phyloP scores from a whole-genome alignment of 2,329 filamentous ascomycete species.

The Pseudogymnoascus sp. region DNA sequence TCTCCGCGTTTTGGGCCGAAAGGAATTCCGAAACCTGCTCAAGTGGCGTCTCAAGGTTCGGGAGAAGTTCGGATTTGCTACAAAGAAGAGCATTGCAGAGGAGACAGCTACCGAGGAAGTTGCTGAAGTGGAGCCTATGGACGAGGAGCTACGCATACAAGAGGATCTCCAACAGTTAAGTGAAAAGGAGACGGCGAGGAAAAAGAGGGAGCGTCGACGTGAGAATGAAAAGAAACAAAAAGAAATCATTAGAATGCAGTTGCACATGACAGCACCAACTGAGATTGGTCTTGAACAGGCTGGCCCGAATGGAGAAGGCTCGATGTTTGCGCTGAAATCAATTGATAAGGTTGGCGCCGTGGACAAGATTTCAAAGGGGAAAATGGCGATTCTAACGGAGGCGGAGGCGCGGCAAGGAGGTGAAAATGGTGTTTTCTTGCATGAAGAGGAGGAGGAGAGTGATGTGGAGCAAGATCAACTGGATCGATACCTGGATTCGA shows the following conservation, averaged over 20 bases:
- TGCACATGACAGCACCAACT: constrained; percentile 93
- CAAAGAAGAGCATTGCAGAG: constrained; percentile 48
- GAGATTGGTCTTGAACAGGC: constrained; percentile 89
- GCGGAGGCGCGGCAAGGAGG: constrained; percentile 47
- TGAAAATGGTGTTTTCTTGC: constrained; percentile 48
- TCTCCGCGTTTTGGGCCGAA: constrained; percentile 82
- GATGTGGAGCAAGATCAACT: constrained; percentile 76
- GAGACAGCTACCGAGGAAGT: constrained; percentile 51
- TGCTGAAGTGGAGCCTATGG: constrained; percentile 79
- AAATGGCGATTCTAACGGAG: constrained; percentile 62
- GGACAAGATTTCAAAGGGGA: constrained; percentile 62
- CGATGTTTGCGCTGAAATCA: constrained; percentile 78
- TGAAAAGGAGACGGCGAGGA: constrained; percentile 66
- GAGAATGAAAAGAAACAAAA: constrained; percentile 93
- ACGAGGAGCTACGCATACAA: constrained; percentile 85
- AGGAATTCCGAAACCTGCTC: constrained; percentile 85
- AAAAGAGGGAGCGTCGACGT: constrained; percentile 72
- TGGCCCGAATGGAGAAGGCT: constrained; percentile 67
- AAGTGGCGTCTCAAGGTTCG: constrained; percentile 84
- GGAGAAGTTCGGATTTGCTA: constrained; percentile 79
- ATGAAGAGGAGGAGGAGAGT: constrained; percentile 51
- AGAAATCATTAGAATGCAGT: constrained; percentile 91
- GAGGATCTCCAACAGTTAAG: constrained; percentile 76
- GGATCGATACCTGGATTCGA: constrained; percentile 73
- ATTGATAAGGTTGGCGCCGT: constrained; percentile 68